Evolutionary conservation across 164 flowering plant species (phyloP), one percentile per base, ranked within the genome.

Genomic region (Platanus orientalis): DNA sequence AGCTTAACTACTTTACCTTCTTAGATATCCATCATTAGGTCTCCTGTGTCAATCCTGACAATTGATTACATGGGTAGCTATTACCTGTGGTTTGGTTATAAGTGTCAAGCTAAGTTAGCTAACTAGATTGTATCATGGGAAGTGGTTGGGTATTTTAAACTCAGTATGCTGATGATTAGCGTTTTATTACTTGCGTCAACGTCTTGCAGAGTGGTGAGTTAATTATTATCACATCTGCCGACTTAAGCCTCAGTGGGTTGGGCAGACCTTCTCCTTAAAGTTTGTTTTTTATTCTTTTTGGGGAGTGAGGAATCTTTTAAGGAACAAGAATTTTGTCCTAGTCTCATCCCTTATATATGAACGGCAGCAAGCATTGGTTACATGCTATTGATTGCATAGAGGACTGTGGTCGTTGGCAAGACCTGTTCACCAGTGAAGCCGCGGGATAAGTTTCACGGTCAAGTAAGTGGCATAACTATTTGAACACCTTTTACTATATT

Each of bases 381-480:
- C 60, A 60, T 64, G 19, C 53, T 23, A 51, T 61, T 61, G 57
- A 58, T 57, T 60, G 66, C 53, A 63, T 60, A 67, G 64, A 66
- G 57, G 54, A 45, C 67, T 67, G 65, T 56, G 60, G 57, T 72
- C 44, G 29, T 63, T 54, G 68, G 30, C 64, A 40, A 54, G 61
- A 40, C 68, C 63, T 57, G 60, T 58, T 64, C 65, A 60, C 28
- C 54, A 57, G 63, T 63, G 71, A 68, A 67, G 71, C 68, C n/a
- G 58, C 52, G 53, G 65, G 56, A 60, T 69, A 70, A 47, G 47
- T 65, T 61, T 50, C 60, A 47, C 48, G 66, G 74, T 73, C 76
- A 73, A 61, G 76, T 69, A 73, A 73, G 76, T 69, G 63, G 12
- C 34, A 26, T 26, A 63, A 39, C 49, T 60, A 57, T 68, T 70